A percentile compares a stretch with the other conserved stretches of the same genome.
Conservation (phyloP, 768 basidiomycete species). For the Phaffia tasmanica region DNA sequence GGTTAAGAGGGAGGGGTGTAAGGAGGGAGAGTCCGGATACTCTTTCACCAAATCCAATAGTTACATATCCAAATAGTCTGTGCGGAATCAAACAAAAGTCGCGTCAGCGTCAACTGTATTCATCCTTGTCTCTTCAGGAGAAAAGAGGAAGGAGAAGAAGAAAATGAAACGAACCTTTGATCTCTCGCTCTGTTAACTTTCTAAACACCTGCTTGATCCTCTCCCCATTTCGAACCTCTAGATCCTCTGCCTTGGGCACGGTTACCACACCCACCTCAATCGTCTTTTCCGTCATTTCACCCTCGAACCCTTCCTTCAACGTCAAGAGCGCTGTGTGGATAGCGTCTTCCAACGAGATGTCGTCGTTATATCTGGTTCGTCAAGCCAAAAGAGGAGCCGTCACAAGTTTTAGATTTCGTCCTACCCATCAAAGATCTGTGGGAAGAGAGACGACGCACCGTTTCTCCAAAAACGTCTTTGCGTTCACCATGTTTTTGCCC, state of each 20-base stretch:
- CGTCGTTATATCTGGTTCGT: constrained; percentile 78
- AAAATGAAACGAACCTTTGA: constrained; percentile 67
- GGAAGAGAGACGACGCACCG: constrained; percentile 48
- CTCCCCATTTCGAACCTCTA: constrained; percentile 59
- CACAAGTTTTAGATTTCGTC: neutral
- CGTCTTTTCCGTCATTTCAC: constrained; percentile 99
- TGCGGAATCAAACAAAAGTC: too few species aligned
- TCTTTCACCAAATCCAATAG: too few species aligned
- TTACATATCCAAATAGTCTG: too few species aligned
- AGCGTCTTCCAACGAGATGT: constrained; percentile 95
- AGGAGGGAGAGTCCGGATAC: too few species aligned
- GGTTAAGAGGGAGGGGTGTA: too few species aligned
- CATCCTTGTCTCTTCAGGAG: too few species aligned
- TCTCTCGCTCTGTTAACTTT: constrained; percentile 91
- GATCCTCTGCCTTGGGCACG: constrained; percentile 57
- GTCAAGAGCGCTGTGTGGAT: constrained; percentile 97
- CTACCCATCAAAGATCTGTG: neutral
- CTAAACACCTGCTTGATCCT: constrained; percentile 77
- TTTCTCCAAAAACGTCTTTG: constrained; percentile 98
- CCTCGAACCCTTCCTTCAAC: constrained; percentile 97
- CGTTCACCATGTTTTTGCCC: constrained; percentile 99
- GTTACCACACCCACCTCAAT: constrained; percentile 97
- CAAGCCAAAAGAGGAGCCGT: constrained; percentile 29
- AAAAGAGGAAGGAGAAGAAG: neutral
- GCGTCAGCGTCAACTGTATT: too few species aligned